Evolutionary conservation across 805 yeast species (phyloP), one percentile per base, ranked within the genome.

Genomic region (Starmera caribaea): DNA sequence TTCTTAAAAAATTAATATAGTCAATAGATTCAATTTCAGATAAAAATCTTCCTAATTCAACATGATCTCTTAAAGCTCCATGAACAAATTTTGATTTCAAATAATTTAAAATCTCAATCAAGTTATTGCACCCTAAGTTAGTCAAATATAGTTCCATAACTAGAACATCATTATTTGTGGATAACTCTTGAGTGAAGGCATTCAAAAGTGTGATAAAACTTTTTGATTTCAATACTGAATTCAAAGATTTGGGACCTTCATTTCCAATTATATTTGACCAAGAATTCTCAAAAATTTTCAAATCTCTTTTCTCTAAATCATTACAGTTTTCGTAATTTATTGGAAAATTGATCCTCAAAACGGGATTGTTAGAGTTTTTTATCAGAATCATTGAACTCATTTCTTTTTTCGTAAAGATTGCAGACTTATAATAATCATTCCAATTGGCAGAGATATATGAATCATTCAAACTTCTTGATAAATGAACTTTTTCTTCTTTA

Each of bases 211-310:
- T 55, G 12, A 65, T 63, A 42, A 57, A 65, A 16, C 59, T 68
- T 32, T 47, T 51, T 5, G 43, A 37, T 16, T 58, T 59, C 9
- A 78, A 55, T 14, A 48, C 50, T 5, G 65, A 55, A 44, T 70
- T 69, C 6, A 81, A 50, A 0, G 86, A 73, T 0, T 69, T 70
- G 2, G 46, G 41, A 5, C 76, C 58, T 57, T 82, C 90, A 53
- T 76, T 79, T 1, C 90, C 90, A 37, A 80, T 57, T 0, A 81
- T 39, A 36, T 72, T 71, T 39, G 76, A 67, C 80, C 86, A 76
- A 4, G 68, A 54, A 10, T 56, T 55, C 27, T 62, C 57, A 35
- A 61, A 66, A 9, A 66, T 51, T 9, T 40, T 32, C 2, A 57
- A 12, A 17, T 62, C 60, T 32, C 42, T 51, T 1, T 53, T 30